phyloP scores from a whole-genome alignment of 1,139 yeast genomes.

The Taphrina communis region DNA sequence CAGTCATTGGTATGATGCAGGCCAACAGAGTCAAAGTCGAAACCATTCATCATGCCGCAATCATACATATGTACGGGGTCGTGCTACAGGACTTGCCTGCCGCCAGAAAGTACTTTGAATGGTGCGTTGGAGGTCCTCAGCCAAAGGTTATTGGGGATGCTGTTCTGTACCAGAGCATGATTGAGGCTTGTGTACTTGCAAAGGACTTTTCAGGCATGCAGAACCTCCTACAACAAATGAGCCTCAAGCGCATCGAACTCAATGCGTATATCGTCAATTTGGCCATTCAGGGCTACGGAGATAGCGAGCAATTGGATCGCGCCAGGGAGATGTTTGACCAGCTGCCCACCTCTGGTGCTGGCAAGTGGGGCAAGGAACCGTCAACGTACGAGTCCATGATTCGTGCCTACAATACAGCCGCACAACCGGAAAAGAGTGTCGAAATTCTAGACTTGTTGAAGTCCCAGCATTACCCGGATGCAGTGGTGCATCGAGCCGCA shows the following conservation, averaged over 20 bases:
- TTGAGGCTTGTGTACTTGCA: constrained; percentile 54
- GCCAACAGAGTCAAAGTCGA: constrained; percentile 48
- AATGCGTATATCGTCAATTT: constrained; percentile 53
- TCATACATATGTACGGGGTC: constrained; percentile 55
- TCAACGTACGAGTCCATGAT: constrained; percentile 53
- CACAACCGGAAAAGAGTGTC: constrained; percentile 48
- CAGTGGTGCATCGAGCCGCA: constrained; percentile 48
- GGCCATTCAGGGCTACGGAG: constrained; percentile 54
- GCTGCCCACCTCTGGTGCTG: constrained; percentile 47
- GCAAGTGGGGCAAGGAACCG: constrained; percentile 49
- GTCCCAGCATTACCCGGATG: constrained; percentile 49
- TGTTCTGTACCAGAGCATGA: constrained; percentile 33
- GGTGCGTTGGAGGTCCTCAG: constrained; percentile 47
- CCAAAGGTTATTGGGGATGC: constrained; percentile 6
- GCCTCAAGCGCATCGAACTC: constrained; percentile 50
- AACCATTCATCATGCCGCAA: constrained; percentile 54
- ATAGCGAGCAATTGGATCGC: constrained; percentile 49
- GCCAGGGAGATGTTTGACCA: constrained; percentile 52
- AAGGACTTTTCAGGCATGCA: constrained; percentile 50
- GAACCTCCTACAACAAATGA: constrained; percentile 53
- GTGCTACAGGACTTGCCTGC: constrained; percentile 50
- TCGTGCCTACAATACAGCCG: constrained; percentile 51
- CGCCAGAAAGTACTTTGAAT: constrained; percentile 52
- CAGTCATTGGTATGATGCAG: constrained; percentile 51
- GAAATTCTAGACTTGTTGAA: constrained; percentile 49